Evolutionary conservation across 1,139 yeast species (phyloP), one percentile per base, ranked within the genome.

Genomic region (Arxiozyma slooffiae): DNA sequence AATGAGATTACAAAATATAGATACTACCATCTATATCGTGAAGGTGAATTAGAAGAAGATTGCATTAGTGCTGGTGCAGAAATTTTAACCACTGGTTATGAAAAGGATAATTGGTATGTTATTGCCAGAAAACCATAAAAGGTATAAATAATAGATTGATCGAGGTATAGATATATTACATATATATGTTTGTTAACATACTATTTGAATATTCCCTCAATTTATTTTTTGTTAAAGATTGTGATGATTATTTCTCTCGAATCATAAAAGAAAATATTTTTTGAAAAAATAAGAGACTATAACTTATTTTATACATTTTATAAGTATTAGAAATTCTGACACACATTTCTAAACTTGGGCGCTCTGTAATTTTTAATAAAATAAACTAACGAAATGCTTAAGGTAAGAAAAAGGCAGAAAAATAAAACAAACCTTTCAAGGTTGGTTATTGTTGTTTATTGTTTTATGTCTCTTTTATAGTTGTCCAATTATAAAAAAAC

Each of bases 51-150:
- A 44, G 83, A 77, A 46, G 77, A 75, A 4, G 87, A 89, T 61
- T 85, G 87, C 17, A 63, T 60, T 22, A 63, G 63, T 22, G 95
- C 96, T 0, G 94, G 94, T 1, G 88, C 82, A 1, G 58, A 55
- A 2, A 72, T 90, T 1, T 73, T 85, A 0, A 80, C 78, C 36
- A 72, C 78, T 48, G 99, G 99, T 1, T 94, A 90, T 63, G 97
- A 92, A 63, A 79, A 78, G 60, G 98, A 94, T 63, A 92, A 92
- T 63, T 92, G 98, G 97, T 92, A 96, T 87, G 83, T 75, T 2
- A 71, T 82, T 2, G 71, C 75, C 17, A 67, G 68, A 57, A 73
- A 69, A 52, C 52, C 41, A 18, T 51, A 40, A 24, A 7, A 24
- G 30, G 30, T 30, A 24, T 20, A 17, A 1, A 17, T 9, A 16